A percentile compares a stretch with the other conserved stretches of the same genome.
These are phyloP conservation scores for Amanita molliuscula DNA, from an alignment of 768 basidiomycete genomes.

Conservation along the genomic window DNA sequence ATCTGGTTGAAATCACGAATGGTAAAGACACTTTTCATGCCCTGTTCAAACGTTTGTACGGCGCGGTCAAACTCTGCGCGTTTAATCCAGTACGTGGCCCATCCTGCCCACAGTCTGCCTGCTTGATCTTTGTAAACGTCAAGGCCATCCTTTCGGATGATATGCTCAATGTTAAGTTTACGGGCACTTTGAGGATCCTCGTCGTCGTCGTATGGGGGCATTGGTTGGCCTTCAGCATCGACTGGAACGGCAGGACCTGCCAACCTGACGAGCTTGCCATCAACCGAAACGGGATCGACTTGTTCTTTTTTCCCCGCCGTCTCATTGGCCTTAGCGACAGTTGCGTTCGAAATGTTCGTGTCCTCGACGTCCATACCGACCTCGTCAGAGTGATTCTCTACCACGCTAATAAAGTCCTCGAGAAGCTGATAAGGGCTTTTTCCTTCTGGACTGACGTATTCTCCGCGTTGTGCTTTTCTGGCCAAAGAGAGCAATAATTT, in stretches of 20 bases:
- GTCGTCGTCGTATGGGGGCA: slow-evolving; percentile 61
- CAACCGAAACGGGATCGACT: slow-evolving; percentile 31
- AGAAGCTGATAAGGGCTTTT: slow-evolving; percentile 95
- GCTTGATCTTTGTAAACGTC: slow-evolving; percentile 93
- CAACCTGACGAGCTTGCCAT: slow-evolving; percentile 61
- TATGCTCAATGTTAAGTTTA: slow-evolving; percentile 78
- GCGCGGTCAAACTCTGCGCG: slow-evolving; percentile 91
- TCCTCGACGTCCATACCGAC: slow-evolving; percentile 83
- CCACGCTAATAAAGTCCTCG: slow-evolving; percentile 85
- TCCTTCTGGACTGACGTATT: slow-evolving; percentile 80
- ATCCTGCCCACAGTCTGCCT: slow-evolving; percentile 89
- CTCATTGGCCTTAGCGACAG: slow-evolving; percentile 35
- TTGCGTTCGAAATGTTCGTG: slow-evolving; percentile 47
- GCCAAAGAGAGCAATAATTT: slow-evolving; percentile 82
- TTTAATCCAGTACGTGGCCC: slow-evolving; percentile 98
- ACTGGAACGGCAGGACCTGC: slow-evolving; percentile 54
- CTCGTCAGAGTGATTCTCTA: slow-evolving; percentile 84
- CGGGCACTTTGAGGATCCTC: slow-evolving; percentile 65
- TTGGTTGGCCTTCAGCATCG: slow-evolving; percentile 37
- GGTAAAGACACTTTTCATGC: slow-evolving; percentile 76
- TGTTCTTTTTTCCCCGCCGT: slow-evolving; percentile 22
- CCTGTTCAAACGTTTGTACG: slow-evolving; percentile 80
- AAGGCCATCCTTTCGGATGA: slow-evolving; percentile 81
- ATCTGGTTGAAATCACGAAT: slow-evolving; percentile 97
- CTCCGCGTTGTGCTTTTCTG: slow-evolving; percentile 72